Evolutionary conservation across 345 rosid genomes (phyloP).

Genomic region (Citrus cavaleriei): DNA sequence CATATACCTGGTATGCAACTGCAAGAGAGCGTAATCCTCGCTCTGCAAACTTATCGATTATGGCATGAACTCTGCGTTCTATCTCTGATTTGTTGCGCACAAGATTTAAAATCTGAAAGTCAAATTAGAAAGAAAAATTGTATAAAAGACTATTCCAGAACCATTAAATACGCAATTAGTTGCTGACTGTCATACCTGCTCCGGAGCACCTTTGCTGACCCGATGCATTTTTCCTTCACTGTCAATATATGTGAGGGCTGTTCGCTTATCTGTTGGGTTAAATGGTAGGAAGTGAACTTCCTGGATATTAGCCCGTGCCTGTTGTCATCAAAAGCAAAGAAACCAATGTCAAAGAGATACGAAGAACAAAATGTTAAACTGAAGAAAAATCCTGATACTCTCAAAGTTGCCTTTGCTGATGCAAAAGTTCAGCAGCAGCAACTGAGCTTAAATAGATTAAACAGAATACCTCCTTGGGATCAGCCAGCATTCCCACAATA

Average conservation of each 20-base stretch:
- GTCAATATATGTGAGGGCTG: slow-evolving; percentile 55
- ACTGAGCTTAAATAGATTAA: not conserved
- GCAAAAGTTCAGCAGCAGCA: not conserved
- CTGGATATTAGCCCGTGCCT: slow-evolving; percentile 56
- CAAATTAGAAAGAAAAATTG: slow-evolving; percentile 6
- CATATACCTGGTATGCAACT: slow-evolving; percentile 51
- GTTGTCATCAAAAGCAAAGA: slow-evolving; percentile 4
- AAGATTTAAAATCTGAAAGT: slow-evolving; percentile 47
- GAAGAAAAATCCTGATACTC: not conserved
- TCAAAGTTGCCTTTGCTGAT: not conserved
- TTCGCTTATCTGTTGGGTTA: slow-evolving; percentile 63
- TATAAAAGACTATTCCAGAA: slow-evolving; percentile 5
- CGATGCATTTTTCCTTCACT: slow-evolving; percentile 51
- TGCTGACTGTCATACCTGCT: slow-evolving; percentile 37
- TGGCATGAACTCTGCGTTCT: slow-evolving; percentile 55
- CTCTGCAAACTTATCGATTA: slow-evolving; percentile 54
- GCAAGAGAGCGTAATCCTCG: slow-evolving; percentile 67
- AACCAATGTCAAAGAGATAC: slow-evolving; percentile 5
- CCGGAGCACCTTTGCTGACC: slow-evolving; percentile 73
- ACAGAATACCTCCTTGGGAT: slow-evolving; percentile 52
- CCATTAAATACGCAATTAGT: not conserved
- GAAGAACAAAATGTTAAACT: not conserved
- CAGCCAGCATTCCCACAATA: slow-evolving; percentile 61
- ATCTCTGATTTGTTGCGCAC: slow-evolving; percentile 49
- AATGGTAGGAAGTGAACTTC: slow-evolving; percentile 67